These are phyloP conservation scores for Aspergillus bridgeri DNA, from an alignment of 495 filamentous ascomycete species.

Conservation along the genomic window DNA sequence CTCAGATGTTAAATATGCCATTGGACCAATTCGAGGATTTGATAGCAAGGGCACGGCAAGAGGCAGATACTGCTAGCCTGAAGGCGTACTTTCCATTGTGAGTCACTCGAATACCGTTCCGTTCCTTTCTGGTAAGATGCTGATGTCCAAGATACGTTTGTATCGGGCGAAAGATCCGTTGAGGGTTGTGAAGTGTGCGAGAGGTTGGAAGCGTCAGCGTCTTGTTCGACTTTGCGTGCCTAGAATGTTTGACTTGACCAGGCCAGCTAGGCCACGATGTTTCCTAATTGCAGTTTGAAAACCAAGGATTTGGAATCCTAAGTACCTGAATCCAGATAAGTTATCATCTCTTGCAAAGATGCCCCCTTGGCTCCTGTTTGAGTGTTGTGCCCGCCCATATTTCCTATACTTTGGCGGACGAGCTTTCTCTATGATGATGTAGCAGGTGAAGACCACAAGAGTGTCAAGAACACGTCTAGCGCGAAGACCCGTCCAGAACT, in stretches of 20 bases:
- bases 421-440: background rate
- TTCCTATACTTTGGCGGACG: too few relatives aligned
- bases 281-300: background rate
- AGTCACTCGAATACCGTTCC: constrained; percentile 27
- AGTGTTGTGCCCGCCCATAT: background rate
- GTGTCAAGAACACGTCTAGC: background rate
- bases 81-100: constrained; percentile 79
- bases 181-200: background rate
- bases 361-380: background rate
- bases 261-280: background rate
- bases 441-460: background rate
- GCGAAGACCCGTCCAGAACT: background rate
- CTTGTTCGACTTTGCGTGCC: background rate
- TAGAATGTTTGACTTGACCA: background rate
- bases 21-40: constrained; percentile 60
- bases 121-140: background rate
- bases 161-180: constrained; percentile 51
- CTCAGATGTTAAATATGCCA: constrained; percentile 55
- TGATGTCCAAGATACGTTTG: constrained; percentile 51
- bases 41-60: constrained; percentile 61
- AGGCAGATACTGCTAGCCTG: constrained; percentile 60
- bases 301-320: background rate
- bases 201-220: background rate
- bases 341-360: background rate
- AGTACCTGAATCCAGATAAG: background rate